Conservation (phyloP, 129 eudicot genomes). For the Lonicera japonica region DNA sequence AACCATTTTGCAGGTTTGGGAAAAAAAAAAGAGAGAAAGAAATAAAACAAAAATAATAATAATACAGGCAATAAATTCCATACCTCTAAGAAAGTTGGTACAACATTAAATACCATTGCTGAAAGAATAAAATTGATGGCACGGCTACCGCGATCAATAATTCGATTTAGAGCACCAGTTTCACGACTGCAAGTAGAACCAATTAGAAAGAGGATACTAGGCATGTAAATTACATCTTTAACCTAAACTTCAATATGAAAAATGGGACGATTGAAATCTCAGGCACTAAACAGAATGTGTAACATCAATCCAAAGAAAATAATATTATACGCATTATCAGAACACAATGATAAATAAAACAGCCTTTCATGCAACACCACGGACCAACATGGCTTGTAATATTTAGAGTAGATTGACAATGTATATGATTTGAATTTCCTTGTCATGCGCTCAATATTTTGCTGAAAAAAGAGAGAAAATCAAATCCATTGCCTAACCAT, state of each 20-base stretch:
- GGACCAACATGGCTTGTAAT: no score
- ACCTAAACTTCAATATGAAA: no score
- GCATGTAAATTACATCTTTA: neutral
- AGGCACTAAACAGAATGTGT: neutral
- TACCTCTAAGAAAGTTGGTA: conserved; percentile 95
- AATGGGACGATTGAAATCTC: neutral
- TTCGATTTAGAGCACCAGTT: conserved; percentile 90
- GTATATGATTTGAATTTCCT: no score
- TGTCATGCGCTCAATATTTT: no score
- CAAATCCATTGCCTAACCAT: no score
- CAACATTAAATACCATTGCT: conserved; percentile 96
- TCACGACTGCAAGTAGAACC: conserved; percentile 62
- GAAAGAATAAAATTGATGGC: conserved; percentile 94
- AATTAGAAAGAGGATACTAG: conserved; percentile 3
- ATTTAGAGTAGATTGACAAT: no score
- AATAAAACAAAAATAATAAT: conserved; percentile 7
- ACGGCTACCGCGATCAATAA: conserved; percentile 98
- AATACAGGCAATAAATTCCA: neutral
- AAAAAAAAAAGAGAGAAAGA: neutral
- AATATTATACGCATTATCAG: no score
- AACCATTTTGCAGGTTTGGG: neutral
- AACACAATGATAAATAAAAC: no score
- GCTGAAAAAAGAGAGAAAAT: no score
- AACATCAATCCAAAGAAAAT: neutral
- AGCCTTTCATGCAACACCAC: no score